Evolutionary conservation across 148 eudicot genomes (phyloP), one percentile per base, ranked within the genome.

Genomic region (Camellia lanceoleosa): DNA sequence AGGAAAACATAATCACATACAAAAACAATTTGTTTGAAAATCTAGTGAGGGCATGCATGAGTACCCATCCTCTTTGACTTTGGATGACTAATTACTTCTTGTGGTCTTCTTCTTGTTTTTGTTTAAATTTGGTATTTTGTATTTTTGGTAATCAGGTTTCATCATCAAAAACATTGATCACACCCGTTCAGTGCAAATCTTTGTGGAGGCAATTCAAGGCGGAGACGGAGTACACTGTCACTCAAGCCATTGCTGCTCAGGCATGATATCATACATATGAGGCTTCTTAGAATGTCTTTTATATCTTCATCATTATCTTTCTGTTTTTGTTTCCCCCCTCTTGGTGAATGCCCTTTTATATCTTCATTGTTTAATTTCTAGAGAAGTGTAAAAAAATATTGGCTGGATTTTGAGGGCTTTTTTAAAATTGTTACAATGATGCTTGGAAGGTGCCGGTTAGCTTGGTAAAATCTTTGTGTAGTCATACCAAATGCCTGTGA

Each of bases 221-320:
- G 59, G 98, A 95, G 87, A 95, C 98, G 0, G 97, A 95, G 78
- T 95, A 95, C 83, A 89, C 94, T 44, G 97, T 95, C 65, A 91
- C 87, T 82, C 98, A 95, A 88, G 98, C 98, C 70, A 88, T 93
- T 82, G 86, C 98, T 79, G 97, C 98, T 71, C 98, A 95, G 97
- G 98, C 87, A 91, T 68, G 87, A 75, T 77, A 30, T 71, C 44
- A 19, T 20, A 15, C 70, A 18, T 78, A 44, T 63, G 41, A 63
- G 18, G 76, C 55, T 68, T 65, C 66, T 18, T 47, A 30, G 42
- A 58, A 19, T 64, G 6, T 49, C 38, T 61, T 73, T 9, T 13
- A 3, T 63, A 12, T 3, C 23, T 3, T n/a, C 7, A 19, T 42
- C 20, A 9, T 47, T 73, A 4, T 65, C 76, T 30, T 11, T 66